Evolutionary conservation across 1,139 yeast species (phyloP).

Genomic region (Sugiyamaella japonica): DNA sequence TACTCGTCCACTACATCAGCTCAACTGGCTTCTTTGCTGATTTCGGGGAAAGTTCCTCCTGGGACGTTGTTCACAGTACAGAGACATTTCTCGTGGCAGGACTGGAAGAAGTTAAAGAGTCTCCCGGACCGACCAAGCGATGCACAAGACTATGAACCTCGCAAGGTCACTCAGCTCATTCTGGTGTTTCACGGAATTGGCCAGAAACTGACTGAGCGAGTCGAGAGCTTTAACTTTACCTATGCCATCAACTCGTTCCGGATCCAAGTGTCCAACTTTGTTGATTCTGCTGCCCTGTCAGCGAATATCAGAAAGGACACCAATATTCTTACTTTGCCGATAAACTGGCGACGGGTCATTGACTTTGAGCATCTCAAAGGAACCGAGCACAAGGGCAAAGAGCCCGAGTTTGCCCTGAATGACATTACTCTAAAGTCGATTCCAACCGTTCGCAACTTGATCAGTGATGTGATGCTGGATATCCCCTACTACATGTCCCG

Average conservation of each 20-base stretch:
- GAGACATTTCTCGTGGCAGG: slow-evolving; percentile 36
- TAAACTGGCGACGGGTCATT: slow-evolving; percentile 44
- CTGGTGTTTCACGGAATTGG: slow-evolving; percentile 94
- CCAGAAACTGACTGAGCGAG: slow-evolving; percentile 76
- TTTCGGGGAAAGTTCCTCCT: slow-evolving; percentile 35
- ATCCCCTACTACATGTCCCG: slow-evolving; percentile 81
- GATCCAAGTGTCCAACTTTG: slow-evolving; percentile 38
- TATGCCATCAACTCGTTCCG: slow-evolving; percentile 79
- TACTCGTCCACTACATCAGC: slow-evolving; percentile 27
- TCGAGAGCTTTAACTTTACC: slow-evolving; percentile 81
- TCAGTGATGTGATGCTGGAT: slow-evolving; percentile 87
- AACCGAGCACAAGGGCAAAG: slow-evolving; percentile 25
- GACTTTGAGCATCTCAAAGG: slow-evolving; percentile 37
- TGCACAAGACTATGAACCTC: slow-evolving; percentile 32
- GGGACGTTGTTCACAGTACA: slow-evolving; percentile 33
- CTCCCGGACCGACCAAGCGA: slow-evolving; percentile 39
- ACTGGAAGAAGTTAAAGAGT: slow-evolving; percentile 33
- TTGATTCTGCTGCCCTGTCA: slow-evolving; percentile 33
- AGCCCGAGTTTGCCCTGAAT: slow-evolving; percentile 55
- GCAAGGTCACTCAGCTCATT: slow-evolving; percentile 54
- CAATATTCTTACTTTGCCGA: slow-evolving; percentile 42
- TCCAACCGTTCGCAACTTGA: slow-evolving; percentile 67
- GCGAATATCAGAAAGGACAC: slow-evolving; percentile 29
- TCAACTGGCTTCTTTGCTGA: slow-evolving; percentile 31
- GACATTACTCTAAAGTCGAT: slow-evolving; percentile 83